Evolutionary conservation across 2,329 filamentous ascomycete species (phyloP), one percentile per base, ranked within the genome.

Genomic region (Neofusicoccum sp.): DNA sequence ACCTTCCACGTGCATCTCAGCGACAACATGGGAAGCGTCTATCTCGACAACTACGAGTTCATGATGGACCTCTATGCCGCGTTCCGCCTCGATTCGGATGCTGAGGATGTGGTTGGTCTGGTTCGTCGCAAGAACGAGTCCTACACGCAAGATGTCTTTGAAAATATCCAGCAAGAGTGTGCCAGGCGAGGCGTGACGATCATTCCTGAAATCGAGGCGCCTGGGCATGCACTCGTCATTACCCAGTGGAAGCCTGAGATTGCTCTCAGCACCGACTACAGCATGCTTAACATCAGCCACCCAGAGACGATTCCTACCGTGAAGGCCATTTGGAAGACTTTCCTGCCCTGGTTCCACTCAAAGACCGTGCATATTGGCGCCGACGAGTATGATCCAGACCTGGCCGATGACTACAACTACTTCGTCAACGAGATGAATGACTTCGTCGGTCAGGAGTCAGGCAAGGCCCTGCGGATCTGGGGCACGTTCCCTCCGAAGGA

Each of bases 1-100:
- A 79, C 79, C 1, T 81, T 86, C 57, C 84, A 86, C 45, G 69
- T 86, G 16, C 84, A 86, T 66, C 74, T 84, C 3, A 84, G 79
- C 62, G 84, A 86, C 67, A 86, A 85, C 64, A 70, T 83, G 72
- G 40, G 41, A 4, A 56, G 48, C 48, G 59, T 56, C 4, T 56
- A 61, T 12, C 49, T 78, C 1, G 72, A 75, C 24, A 74, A 79
- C 16, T 84, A 85, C 48, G 76, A 75, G 3, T 73, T 76, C 16
- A 78, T 82, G 49, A 68, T 81, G 30, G 70, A 79, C 9, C 73
- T 85, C 0, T 85, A 85, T 63, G 79, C 83, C 1, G 76, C 82
- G 5, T 87, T 86, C 66, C 75, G 84, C 0, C 72, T 84, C 2
- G 79, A 76, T 67, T 84, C 83, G 0, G 79, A 83, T 26, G 72